These are phyloP conservation scores for Asterella californica DNA, from an alignment of 225 moss, liverwort and hornwort species.

Conservation along the genomic window DNA sequence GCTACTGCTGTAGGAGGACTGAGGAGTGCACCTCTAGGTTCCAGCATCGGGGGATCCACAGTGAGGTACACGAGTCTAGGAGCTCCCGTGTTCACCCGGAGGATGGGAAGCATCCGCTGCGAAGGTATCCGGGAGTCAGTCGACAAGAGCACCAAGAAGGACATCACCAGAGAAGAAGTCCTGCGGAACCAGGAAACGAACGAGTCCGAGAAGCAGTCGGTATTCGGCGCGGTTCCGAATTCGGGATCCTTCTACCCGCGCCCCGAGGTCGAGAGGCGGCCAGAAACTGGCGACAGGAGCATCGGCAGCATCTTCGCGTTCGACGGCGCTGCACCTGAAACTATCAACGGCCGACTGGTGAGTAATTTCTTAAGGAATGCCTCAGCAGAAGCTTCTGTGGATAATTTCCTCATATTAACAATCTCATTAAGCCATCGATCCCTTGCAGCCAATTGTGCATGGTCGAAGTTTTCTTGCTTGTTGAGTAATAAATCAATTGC, in stretches of 20 bases:
- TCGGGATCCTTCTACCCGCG: slow-evolving; percentile 24
- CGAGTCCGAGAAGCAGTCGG: background rate
- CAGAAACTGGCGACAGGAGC: slow-evolving; percentile 5
- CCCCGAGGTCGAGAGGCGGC: slow-evolving; percentile 20
- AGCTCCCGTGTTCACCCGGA: background rate
- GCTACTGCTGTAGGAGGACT: too few relatives aligned
- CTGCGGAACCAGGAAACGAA: slow-evolving; percentile 2
- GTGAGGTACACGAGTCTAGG: background rate
- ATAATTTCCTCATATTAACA: background rate
- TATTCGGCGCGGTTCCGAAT: slow-evolving; percentile 22
- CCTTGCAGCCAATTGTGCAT: background rate
- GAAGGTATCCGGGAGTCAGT: background rate
- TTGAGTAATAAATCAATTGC: too few relatives aligned
- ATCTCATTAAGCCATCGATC: background rate
- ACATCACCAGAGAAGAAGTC: background rate
- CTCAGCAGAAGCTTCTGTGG: too few relatives aligned
- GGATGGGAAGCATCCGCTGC: background rate
- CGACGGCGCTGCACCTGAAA: slow-evolving; percentile 22
- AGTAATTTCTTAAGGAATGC: background rate
- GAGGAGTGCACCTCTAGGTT: too few relatives aligned
- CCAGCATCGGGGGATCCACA: background rate
- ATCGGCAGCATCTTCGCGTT: slow-evolving; percentile 15
- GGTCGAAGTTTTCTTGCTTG: too few relatives aligned
- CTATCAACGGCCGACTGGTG: slow-evolving; percentile 18
- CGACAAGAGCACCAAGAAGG: background rate